Evolutionary conservation across 192 early-diverging fungal species (phyloP), one percentile per base, ranked within the genome.

Genomic region (Backusella macrospora): DNA sequence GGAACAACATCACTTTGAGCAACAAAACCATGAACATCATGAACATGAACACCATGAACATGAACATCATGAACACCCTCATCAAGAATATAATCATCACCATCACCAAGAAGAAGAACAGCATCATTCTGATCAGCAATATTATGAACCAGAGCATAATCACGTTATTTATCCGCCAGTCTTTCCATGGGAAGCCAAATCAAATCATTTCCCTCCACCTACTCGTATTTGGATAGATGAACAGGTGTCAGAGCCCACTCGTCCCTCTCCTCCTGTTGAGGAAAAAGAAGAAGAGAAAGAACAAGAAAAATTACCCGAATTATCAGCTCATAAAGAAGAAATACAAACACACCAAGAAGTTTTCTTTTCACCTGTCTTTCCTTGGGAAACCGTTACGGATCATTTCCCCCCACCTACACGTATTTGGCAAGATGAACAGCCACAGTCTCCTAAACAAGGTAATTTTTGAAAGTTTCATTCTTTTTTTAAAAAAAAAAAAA

Each of bases 181-280:
- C 5, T 55, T 72, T 13, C 49, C 71, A 23, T 63, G 55, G 71
- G 38, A 72, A 21, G 37, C 37, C 0, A 47, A 68, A 8, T 0
- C 6, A 12, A 4, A 26, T 9, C 21, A 59, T 42, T 12, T 39
- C 40, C 64, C 29, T 59, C 4, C 47, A 6, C 64, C 65, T 2
- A 55, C 73, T 29, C 73, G 73, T n/a, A 74, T 67, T 9, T 74
- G 73, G 73, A 34, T 49, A n/a, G 65, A 68, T 38, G 73, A 74
- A n/a, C 43, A n/a, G 16, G 29, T 34, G 2, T 34, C 29, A 34
- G 29, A 34, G 29, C 29, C 2, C 29, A 0, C 29, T 34, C 29
- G 1, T 34, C 29, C 29, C 29, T 34, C 29, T 34, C 18, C 21
- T 1, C 7, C 52, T 26, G 9, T 13, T 5, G 18, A 26, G 12